These are phyloP conservation scores for Aspergillus luchuensis DNA, from an alignment of 2,329 filamentous ascomycete genomes.

Conservation along the genomic window DNA sequence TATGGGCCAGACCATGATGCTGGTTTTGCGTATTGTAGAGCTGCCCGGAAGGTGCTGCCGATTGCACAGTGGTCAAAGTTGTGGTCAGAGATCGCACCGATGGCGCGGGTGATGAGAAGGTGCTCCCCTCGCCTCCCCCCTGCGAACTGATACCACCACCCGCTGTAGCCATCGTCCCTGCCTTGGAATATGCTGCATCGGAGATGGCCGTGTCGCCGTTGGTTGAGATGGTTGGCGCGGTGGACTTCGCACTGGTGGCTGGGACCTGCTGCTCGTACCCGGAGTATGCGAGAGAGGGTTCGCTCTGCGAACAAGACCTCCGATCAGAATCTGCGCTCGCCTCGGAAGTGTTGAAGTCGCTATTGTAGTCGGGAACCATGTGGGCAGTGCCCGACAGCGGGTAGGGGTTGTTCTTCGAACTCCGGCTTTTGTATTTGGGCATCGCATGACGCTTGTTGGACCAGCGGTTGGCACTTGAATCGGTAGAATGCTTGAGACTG, in stretches of 20 bases:
- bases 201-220: constrained; percentile 76
- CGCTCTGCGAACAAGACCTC: constrained; percentile 58
- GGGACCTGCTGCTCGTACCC: constrained; percentile 62
- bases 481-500: constrained; percentile 76
- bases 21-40: constrained; percentile 39
- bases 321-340: constrained; percentile 51
- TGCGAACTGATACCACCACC: constrained; percentile 66
- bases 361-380: constrained; percentile 43
- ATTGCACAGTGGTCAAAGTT: constrained; percentile 68
- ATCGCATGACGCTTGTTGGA: constrained; percentile 41
- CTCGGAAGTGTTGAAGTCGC: constrained; percentile 52
- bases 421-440: constrained; percentile 59
- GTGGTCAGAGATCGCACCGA: constrained; percentile 67
- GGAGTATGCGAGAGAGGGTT: constrained; percentile 63
- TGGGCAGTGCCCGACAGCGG: constrained; percentile 71
- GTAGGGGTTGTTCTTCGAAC: constrained; percentile 82
- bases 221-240: constrained; percentile 79
- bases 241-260: constrained; percentile 68
- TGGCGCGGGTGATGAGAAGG: constrained; percentile 65
- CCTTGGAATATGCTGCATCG: constrained; percentile 74
- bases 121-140: constrained; percentile 68
- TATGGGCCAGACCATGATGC: constrained; percentile 36
- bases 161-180: constrained; percentile 69
- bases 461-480: constrained; percentile 44
- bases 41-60: constrained; percentile 56